Base-by-base conservation (phyloP, 306 rosid species). In the Prunus mongolica region DNA sequence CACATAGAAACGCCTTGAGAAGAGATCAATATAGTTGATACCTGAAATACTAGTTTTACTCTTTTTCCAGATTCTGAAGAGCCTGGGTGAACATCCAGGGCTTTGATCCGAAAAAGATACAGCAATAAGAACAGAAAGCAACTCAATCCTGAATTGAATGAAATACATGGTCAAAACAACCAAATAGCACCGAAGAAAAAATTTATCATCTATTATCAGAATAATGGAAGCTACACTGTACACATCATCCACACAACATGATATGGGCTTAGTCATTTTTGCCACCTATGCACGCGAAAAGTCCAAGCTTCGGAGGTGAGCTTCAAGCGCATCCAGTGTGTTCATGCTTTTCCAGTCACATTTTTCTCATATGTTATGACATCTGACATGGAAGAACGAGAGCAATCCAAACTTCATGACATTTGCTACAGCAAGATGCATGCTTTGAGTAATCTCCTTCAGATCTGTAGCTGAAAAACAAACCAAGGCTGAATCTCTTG, bases 101-200 rank as follows among this genome's bases (percentile, higher is more conserved):
- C 85, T 77, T 78, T 82, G 82, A 72, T 82, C 82, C 86, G 67
- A 78, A 82, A 78, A 77, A 77, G 85, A 77, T 73, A 81, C 80
- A 81, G 84, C 81, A 81, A 76, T 73, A 69, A 82, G 81, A 82
- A 82, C 77, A 82, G 79, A 82, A 82, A 82, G 77, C 86, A 67
- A 78, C 69, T 69, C 80, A 82, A 74, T 82, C 86, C 86, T 82
- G 82, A 82, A 82, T 78, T 64, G 77, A 74, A 82, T 69, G 78
- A 82, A 76, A 78, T 82, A 54, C 69, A 82, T 78, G 67, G 82
- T 82, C 86, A 82, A 75, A 75, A 80, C 76, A 80, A 75, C 76
- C 72, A 60, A 57, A 58, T 62, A 73, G 67, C 52, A 69, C 56
- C 44, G 18, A 44, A 34, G n/a, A 44, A 34, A 45, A 68, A 38